A percentile compares a stretch with the other conserved stretches of the same genome.
Evolutionary conservation across 192 early-diverging fungal genomes (phyloP).

Genomic region (Entomortierella lignicola): DNA sequence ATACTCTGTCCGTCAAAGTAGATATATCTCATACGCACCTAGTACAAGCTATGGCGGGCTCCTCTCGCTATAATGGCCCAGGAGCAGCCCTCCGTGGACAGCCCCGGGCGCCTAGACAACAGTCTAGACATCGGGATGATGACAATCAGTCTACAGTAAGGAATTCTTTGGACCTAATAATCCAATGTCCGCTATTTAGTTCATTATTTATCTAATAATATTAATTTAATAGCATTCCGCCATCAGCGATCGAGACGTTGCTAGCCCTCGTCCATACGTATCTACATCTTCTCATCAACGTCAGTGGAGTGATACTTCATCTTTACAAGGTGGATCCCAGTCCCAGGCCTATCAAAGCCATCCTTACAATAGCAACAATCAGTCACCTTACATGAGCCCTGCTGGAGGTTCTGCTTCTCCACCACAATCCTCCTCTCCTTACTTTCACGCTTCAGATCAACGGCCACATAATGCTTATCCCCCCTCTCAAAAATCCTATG

Average conservation of each 20-base stretch:
- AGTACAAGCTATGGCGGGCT: too few relatives aligned
- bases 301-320: slow-evolving; percentile 48
- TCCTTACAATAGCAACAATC: slow-evolving; percentile 17
- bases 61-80: slow-evolving; percentile 44
- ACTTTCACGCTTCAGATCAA: slow-evolving; percentile 19
- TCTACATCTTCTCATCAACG: slow-evolving; percentile 30
- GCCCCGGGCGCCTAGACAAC: slow-evolving; percentile 36
- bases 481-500: slow-evolving; percentile 11
- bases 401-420: slow-evolving; percentile 27
- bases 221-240: slow-evolving; percentile 4
- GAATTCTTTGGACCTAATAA: neutral
- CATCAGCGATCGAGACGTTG: neutral
- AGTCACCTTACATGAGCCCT: slow-evolving; percentile 34
- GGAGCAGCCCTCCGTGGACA: slow-evolving; percentile 49
- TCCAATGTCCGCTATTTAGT: neutral
- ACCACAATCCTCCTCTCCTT: slow-evolving; percentile 26
- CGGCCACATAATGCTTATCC: slow-evolving; percentile 6
- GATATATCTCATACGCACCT: too few relatives aligned
- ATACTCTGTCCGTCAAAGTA: too few relatives aligned
- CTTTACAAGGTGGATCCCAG: slow-evolving; percentile 20
- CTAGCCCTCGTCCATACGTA: slow-evolving; percentile 16
- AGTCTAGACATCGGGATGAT: slow-evolving; percentile 13
- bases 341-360: slow-evolving; percentile 18
- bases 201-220: neutral
- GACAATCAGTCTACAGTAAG: neutral